A percentile compares a stretch with the other conserved stretches of the same genome.
Conservation (phyloP, 352 stramenopile species). For the Pilasporangium apinafurcum region DNA sequence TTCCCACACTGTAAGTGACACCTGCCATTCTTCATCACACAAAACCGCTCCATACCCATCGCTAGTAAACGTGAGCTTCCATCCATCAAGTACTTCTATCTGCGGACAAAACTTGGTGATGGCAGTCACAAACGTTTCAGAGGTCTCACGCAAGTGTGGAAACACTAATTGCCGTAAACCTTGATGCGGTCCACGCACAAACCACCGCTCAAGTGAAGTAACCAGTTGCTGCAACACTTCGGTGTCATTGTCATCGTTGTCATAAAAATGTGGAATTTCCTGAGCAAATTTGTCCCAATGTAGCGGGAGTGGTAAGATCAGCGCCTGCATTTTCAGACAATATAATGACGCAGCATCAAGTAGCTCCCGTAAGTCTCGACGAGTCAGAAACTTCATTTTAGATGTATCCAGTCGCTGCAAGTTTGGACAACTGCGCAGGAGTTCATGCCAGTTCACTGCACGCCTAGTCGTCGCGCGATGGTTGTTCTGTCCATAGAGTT, state of each 20-base stretch:
- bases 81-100: conserved; percentile 49
- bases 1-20: conserved; percentile 29
- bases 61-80: conserved; percentile 46
- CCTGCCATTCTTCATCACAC: conserved; percentile 47
- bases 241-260: conserved; percentile 15
- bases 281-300: conserved; percentile 29
- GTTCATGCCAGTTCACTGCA: conserved; percentile 24
- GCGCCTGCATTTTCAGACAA: conserved; percentile 37
- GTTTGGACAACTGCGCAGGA: conserved; percentile 30
- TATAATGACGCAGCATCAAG: conserved; percentile 23
- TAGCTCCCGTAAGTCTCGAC: conserved; percentile 24
- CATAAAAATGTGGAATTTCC: conserved; percentile 10
- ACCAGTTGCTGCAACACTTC: conserved; percentile 20
- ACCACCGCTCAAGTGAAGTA: conserved; percentile 32
- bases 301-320: conserved; percentile 34
- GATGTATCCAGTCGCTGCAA: conserved; percentile 42
- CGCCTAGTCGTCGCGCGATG: conserved; percentile 8
- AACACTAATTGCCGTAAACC: conserved; percentile 36
- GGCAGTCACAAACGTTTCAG: conserved; percentile 29
- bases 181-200: conserved; percentile 14
- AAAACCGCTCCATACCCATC: conserved; percentile 36
- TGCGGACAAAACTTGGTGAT: conserved; percentile 34
- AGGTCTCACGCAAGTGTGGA: conserved; percentile 22
- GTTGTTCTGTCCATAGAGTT: conserved; percentile 45
- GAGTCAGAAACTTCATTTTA: conserved; percentile 43